phyloP scores from a whole-genome alignment of 345 rosid genomes.

The Orychophragmus violaceus region DNA sequence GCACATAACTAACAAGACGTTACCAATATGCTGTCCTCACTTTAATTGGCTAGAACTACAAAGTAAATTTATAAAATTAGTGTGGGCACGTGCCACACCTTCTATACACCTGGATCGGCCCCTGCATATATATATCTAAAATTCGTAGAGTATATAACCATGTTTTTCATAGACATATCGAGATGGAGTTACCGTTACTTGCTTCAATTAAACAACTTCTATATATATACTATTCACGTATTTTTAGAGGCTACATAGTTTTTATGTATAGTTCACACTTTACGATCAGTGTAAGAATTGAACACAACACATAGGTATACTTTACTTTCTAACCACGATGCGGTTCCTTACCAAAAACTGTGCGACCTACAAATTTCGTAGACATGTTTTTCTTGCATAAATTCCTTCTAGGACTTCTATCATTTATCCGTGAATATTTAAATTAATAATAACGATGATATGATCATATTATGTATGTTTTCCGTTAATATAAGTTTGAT shows the following conservation, averaged over 20 bases:
- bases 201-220: not conserved
- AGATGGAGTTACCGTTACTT: not conserved
- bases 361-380: not conserved
- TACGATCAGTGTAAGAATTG: not conserved
- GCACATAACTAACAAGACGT: too few species aligned
- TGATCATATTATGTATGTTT: not conserved
- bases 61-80: too few species aligned
- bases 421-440: not conserved
- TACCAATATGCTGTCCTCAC: too few species aligned
- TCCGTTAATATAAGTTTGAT: not conserved
- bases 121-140: too few species aligned
- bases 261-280: not conserved
- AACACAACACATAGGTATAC: not conserved
- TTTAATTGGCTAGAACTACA: too few species aligned
- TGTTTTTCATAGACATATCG: not conserved
- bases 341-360: not conserved
- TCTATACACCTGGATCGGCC: too few species aligned
- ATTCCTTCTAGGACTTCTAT: not conserved
- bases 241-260: not conserved
- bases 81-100: too few species aligned
- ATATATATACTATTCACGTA: not conserved
- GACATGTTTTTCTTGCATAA: not conserved
- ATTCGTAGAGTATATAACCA: not conserved
- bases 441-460: not conserved
- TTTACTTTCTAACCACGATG: not conserved